These are phyloP conservation scores for Fusarium phyllophilum DNA, from an alignment of 2,329 filamentous ascomycete species.

Conservation along the genomic window DNA sequence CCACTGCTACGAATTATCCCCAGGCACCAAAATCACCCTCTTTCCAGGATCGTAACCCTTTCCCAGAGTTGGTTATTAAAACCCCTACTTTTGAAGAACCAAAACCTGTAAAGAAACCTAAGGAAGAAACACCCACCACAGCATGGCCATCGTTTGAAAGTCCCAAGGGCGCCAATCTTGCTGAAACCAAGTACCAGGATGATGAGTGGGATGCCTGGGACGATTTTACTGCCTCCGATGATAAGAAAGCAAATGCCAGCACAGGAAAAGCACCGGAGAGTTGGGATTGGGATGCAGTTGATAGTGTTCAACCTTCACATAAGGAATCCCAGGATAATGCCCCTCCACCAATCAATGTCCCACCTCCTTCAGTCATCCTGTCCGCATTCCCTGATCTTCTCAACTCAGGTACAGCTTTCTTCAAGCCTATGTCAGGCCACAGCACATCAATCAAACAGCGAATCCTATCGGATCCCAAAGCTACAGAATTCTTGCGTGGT, in stretches of 20 bases:
- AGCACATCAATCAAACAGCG: conserved; percentile 67
- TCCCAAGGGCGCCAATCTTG: conserved; percentile 11
- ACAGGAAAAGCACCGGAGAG: conserved; percentile 40
- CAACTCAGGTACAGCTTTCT: conserved; percentile 71
- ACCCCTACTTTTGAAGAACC: conserved; percentile 52
- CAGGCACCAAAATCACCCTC: conserved; percentile 63
- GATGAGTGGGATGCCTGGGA: conserved; percentile 65
- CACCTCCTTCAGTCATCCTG: conserved; percentile 85
- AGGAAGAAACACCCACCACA: conserved; percentile 55
- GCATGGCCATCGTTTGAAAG: conserved; percentile 57
- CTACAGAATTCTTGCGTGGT: conserved; percentile 70
- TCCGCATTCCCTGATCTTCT: conserved; percentile 80
- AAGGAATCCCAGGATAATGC: conserved; percentile 43
- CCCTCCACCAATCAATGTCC: conserved; percentile 83
- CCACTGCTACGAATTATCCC: conserved; percentile 50
- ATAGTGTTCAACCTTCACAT: conserved; percentile 44
- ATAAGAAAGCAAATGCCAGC: conserved; percentile 28
- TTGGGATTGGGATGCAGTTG: conserved; percentile 64
- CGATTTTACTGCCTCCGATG: conserved; percentile 49
- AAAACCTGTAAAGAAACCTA: conserved; percentile 48
- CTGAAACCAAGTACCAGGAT: conserved; percentile 44
- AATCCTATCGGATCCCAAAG: conserved; percentile 70
- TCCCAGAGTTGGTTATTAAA: conserved; percentile 59
- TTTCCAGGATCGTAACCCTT: conserved; percentile 64
- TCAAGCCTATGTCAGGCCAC: conserved; percentile 71